Base-by-base conservation (phyloP, 148 eudicot species). In the Camellia sinensis region DNA sequence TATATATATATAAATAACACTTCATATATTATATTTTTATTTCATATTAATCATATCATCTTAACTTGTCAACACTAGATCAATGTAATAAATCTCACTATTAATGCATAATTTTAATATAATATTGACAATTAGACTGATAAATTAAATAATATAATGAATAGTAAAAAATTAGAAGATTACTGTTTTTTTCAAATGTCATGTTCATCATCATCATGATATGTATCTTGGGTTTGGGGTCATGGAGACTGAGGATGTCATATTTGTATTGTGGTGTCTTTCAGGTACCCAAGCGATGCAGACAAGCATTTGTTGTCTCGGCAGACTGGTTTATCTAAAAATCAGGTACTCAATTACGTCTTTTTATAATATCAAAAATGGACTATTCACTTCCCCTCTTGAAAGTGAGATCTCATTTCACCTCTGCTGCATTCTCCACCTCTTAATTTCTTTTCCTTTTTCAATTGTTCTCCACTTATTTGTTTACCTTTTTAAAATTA, bases 251-350 rank as follows among this genome's bases (percentile, higher is more conserved):
- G 52, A 48, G 54, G 15, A 43, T 67, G 50, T 19, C 29, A 15
- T 81, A 4, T 46, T 80, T 75, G 57, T 72, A 50, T 4, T 67
- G 40, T 13, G 59, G 59, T 75, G 13, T 59, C 29, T 29, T 29
- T 61, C 87, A 89, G 91, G 89, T 89, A 89, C 66, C 91, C 91
- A 52, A 87, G 85, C 64, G 91, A 89, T 69, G 89, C 88, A 68
- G 91, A 89, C 82, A 89, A 89, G 50, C 89, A 87, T 80, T 75
- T 89, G 71, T 82, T 89, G 82, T 84, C 91, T 59, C 56, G 91
- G 29, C 91, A 89, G 85, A 89, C 91, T 81, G 91, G 91, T 75
- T 78, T 89, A 75, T 87, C 89, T 22, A 89, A 83, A 81, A 89
- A 87, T 65, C 91, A 89, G 91, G 91, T 87, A 81, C 77, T 73